Conservation (phyloP, 2,329 filamentous ascomycete species). For the Nothophoma quercina region DNA sequence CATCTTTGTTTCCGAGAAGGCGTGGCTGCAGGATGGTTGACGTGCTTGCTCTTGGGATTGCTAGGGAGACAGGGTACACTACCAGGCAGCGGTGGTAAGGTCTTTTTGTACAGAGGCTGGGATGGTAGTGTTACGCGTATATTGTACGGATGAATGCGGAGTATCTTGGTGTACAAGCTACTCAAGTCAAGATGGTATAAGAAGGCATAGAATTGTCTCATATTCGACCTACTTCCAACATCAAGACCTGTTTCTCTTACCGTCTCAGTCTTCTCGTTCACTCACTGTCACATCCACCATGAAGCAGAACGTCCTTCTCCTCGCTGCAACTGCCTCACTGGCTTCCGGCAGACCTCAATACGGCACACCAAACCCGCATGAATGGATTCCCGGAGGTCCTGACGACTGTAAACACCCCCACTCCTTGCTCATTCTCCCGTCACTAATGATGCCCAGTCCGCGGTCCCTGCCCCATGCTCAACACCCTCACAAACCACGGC, state of each 20-base stretch:
- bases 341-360: conserved; percentile 19
- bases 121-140: conserved; percentile 9
- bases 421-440: neutral
- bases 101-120: neutral
- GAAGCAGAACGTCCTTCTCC: conserved; percentile 14
- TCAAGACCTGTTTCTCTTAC: neutral
- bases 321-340: conserved; percentile 12
- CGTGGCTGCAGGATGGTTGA: neutral
- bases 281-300: neutral
- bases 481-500: conserved; percentile 47
- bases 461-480: conserved; percentile 45
- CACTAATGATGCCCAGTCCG: conserved; percentile 22
- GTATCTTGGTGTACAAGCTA: neutral
- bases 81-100: neutral
- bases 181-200: neutral
- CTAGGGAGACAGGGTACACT: neutral
- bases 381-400: conserved; percentile 26
- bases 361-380: conserved; percentile 17
- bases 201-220: neutral
- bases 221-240: neutral
- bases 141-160: conserved; percentile 1
- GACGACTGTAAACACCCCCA: conserved; percentile 30
- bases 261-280: neutral
- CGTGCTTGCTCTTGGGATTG: neutral
- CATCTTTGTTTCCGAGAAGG: neutral